Evolutionary conservation across 2,329 filamentous ascomycete genomes (phyloP).

Genomic region (Chalaropsis ovoidea): DNA sequence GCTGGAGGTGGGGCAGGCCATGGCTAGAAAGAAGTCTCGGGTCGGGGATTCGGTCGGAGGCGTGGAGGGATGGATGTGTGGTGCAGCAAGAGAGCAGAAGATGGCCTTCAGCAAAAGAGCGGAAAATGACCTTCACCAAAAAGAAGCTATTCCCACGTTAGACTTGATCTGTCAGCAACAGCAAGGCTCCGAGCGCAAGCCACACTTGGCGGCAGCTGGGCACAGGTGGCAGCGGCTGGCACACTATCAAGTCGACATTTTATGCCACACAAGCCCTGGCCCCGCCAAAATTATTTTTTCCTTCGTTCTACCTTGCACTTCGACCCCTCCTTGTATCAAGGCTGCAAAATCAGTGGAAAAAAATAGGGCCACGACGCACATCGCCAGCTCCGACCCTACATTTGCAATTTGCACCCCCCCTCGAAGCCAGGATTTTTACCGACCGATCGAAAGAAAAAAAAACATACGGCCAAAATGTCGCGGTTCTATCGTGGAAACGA

Average conservation of each 20-base stretch:
- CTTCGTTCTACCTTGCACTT: constrained; percentile 21
- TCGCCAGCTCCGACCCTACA: constrained; percentile 23
- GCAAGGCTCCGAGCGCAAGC: constrained; percentile 19
- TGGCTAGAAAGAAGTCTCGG: neutral
- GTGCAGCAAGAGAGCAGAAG: constrained; percentile 12
- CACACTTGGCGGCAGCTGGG: neutral
- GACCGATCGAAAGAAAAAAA: constrained; percentile 1
- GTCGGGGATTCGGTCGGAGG: too few species aligned
- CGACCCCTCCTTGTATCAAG: constrained; percentile 25
- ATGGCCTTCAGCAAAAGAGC: neutral
- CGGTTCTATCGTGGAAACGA: constrained; percentile 88
- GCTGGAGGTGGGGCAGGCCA: constrained; percentile 9
- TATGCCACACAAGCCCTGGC: constrained; percentile 26
- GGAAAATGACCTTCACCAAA: neutral
- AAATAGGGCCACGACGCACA: constrained; percentile 23
- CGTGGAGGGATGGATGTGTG: neutral
- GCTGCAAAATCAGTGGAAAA: constrained; percentile 23
- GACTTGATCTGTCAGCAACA: constrained; percentile 24
- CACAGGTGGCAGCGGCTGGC: constrained; percentile 7
- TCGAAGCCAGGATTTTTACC: neutral
- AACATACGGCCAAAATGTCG: constrained; percentile 53
- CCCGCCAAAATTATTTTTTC: constrained; percentile 26
- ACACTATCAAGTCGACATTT: constrained; percentile 21
- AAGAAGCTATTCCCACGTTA: neutral
- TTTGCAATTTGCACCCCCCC: constrained; percentile 17